A percentile compares a stretch with the other conserved stretches of the same genome.
Evolutionary conservation across 139 green algal genomes (phyloP).

Genomic region (Deuterostichococcus epilithicus): DNA sequence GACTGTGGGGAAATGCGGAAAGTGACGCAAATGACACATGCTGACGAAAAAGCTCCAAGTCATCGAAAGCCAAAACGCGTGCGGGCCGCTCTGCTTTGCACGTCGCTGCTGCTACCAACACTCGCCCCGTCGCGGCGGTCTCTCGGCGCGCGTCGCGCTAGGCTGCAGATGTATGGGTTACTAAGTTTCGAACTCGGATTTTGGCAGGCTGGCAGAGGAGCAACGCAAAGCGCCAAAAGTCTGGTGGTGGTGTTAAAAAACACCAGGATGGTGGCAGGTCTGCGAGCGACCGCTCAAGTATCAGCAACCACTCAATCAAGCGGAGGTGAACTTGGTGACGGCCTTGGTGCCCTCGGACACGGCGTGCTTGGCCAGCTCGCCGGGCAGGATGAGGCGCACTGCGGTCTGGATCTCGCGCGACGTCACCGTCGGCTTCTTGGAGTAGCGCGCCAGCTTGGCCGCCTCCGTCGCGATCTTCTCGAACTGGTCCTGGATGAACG

Average conservation of each 20-base stretch:
- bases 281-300: too few species aligned
- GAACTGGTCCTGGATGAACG: conserved; percentile 59
- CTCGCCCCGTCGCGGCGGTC: too few species aligned
- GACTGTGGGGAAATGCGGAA: too few species aligned
- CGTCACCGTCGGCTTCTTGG: conserved; percentile 90
- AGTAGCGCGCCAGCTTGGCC: conserved; percentile 57
- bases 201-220: background rate
- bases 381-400: conserved; percentile 68
- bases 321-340: conserved; percentile 73
- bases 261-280: too few species aligned
- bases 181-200: background rate
- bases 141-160: too few species aligned
- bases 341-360: conserved; percentile 76
- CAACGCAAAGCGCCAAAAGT: conserved; percentile 4
- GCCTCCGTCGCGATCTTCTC: conserved; percentile 83
- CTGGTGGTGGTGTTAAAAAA: too few species aligned
- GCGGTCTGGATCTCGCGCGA: conserved; percentile 88
- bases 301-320: conserved; percentile 42
- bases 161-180: too few species aligned
- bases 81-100: too few species aligned
- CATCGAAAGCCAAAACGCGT: too few species aligned
- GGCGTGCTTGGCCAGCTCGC: conserved; percentile 49
- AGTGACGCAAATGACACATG: too few species aligned
- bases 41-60: too few species aligned
- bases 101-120: too few species aligned